phyloP scores from a whole-genome alignment of 805 yeast genomes.

The Candida yuanshanica region DNA sequence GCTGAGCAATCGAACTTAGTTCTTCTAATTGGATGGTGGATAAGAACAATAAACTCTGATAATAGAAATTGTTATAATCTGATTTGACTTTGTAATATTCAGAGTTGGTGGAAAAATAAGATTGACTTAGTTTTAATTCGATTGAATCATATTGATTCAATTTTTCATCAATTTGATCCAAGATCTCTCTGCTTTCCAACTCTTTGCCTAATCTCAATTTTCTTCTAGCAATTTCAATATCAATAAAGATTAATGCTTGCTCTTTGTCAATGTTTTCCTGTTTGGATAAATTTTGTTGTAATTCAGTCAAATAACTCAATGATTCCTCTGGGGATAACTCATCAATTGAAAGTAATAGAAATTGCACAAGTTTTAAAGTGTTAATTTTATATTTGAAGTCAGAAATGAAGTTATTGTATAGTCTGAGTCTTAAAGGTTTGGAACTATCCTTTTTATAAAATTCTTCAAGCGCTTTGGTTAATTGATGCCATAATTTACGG shows the following conservation, averaged over 20 bases:
- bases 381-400: conserved; percentile 68
- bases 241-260: conserved; percentile 54
- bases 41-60: conserved; percentile 73
- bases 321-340: conserved; percentile 41
- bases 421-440: conserved; percentile 49
- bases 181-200: conserved; percentile 57
- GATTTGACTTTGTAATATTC: conserved; percentile 67
- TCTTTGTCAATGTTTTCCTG: conserved; percentile 33
- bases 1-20: conserved; percentile 34
- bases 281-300: conserved; percentile 39
- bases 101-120: conserved; percentile 76
- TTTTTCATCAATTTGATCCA: conserved; percentile 54
- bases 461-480: conserved; percentile 59
- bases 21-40: conserved; percentile 58
- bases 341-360: conserved; percentile 52
- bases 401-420: conserved; percentile 66
- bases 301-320: conserved; percentile 41
- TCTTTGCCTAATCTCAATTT: conserved; percentile 50
- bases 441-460: conserved; percentile 55
- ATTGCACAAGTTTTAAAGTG: conserved; percentile 71
- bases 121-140: conserved; percentile 67
- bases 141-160: conserved; percentile 53
- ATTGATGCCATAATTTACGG: conserved; percentile 91
- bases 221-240: conserved; percentile 71
- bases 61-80: conserved; percentile 78